Percentiles rank a stretch among this genome's conserved stretches.
These are phyloP conservation scores for Sanghuangporus baumii DNA, from an alignment of 1,284 basidiomycete genomes.

Conservation along the genomic window DNA sequence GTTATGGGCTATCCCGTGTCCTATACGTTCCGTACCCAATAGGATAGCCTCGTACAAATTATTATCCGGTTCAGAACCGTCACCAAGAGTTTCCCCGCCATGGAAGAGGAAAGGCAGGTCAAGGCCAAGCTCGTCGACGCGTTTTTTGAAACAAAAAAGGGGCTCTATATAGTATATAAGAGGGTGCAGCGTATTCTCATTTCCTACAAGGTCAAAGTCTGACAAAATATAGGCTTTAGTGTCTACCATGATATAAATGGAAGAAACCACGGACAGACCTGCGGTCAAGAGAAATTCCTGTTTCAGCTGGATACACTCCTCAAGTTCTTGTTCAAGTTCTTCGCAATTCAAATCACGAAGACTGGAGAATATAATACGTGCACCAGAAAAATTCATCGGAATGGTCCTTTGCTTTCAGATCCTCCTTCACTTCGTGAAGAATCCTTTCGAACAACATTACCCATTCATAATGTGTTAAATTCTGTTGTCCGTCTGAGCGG, in stretches of 20 bases:
- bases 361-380: slow-evolving; percentile 67
- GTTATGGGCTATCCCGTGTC: slow-evolving; percentile 57
- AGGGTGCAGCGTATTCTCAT: slow-evolving; percentile 61
- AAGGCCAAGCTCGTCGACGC: slow-evolving; percentile 50
- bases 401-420: slow-evolving; percentile 46
- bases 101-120: slow-evolving; percentile 78
- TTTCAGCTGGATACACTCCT: slow-evolving; percentile 70
- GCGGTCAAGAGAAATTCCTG: slow-evolving; percentile 70
- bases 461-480: slow-evolving; percentile 58
- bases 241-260: background rate
- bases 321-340: slow-evolving; percentile 58
- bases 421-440: slow-evolving; percentile 47
- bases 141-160: slow-evolving; percentile 54
- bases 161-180: slow-evolving; percentile 60
- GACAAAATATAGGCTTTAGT: background rate
- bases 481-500: slow-evolving; percentile 49
- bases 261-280: slow-evolving; percentile 32
- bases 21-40: slow-evolving; percentile 72
- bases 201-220: slow-evolving; percentile 80
- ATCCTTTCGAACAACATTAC: slow-evolving; percentile 49
- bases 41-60: slow-evolving; percentile 78
- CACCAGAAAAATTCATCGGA: slow-evolving; percentile 59
- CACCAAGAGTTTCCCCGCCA: slow-evolving; percentile 73
- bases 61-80: slow-evolving; percentile 61
- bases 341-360: slow-evolving; percentile 52